Evolutionary conservation across 2,329 filamentous ascomycete genomes (phyloP).

Genomic region (Cladobotryum mycophilum): DNA sequence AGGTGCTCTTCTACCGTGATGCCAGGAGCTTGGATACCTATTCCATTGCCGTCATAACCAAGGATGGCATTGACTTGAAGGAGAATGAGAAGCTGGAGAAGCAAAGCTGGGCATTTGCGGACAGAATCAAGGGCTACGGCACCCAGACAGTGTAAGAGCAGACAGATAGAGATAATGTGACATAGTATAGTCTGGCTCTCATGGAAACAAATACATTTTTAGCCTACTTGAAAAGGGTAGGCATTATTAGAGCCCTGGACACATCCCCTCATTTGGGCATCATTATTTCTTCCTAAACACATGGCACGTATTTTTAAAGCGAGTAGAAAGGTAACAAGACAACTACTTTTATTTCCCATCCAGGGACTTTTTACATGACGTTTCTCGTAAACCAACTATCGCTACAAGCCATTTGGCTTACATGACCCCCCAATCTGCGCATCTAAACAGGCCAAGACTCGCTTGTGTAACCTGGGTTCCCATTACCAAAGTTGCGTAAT

Average conservation of each 20-base stretch:
- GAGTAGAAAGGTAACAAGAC: too few relatives aligned
- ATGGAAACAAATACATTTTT: too few relatives aligned
- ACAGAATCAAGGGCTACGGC: conserved; percentile 89
- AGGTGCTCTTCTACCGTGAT: conserved; percentile 96
- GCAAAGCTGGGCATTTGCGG: conserved; percentile 98
- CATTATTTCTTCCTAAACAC: too few relatives aligned
- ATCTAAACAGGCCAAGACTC: neutral
- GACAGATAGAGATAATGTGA: neutral
- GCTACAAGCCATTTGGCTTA: neutral
- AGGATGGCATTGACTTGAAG: conserved; percentile 79
- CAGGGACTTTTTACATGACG: too few relatives aligned
- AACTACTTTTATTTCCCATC: too few relatives aligned
- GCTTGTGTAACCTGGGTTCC: neutral
- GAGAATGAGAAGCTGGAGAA: conserved; percentile 83
- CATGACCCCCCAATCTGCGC: neutral
- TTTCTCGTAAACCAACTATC: neutral
- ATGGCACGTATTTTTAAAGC: too few relatives aligned
- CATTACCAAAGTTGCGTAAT: conserved; percentile 10
- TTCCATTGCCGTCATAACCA: conserved; percentile 83
- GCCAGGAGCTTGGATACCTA: conserved; percentile 88
- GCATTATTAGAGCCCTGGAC: too few relatives aligned
- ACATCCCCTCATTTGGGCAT: too few relatives aligned
- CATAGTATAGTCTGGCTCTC: neutral
- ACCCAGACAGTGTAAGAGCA: conserved; percentile 61
- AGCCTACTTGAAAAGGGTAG: too few relatives aligned